Evolutionary conservation across 2,329 filamentous ascomycete species (phyloP), one percentile per base, ranked within the genome.

Genomic region (Epichloe coenophiala): DNA sequence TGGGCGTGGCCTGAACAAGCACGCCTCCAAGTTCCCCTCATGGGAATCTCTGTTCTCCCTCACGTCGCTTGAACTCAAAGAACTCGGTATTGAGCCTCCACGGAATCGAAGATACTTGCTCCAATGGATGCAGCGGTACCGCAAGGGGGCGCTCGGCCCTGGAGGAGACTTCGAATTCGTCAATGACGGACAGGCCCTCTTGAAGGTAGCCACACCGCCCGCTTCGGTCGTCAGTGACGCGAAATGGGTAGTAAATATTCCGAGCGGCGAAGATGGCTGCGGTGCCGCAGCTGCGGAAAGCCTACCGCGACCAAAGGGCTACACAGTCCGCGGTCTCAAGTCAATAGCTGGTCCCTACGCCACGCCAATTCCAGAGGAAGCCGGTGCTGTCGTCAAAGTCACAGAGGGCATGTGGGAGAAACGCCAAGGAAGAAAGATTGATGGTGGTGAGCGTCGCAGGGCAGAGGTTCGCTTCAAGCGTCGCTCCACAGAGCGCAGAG

Each of bases 381-480:
- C 72, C 40, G 81, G 80, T 8, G 86, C 83, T 11, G 73, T 75
- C 48, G 75, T 97, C 58, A 74, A 75, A 55, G 76, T 87, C 21
- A 80, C 83, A 51, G 90, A 96, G 66, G 89, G 91, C 9, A 84
- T 97, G 73, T 97, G 91, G 93, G 91, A 97, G 72, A 76, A 89
- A 61, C 83, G 78, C 64, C 78, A 83, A 60, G 91, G 93, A 31
- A 81, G 81, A 62, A 97, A 97, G 82, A 83, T 98, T 58, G 90
- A 97, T 68, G 93, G 93, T 63, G 93, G 93, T 75, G 93, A 98
- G 75, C 83, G 93, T 66, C 80, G 93, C 68, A 82, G 79, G 66
- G 86, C 85, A 15, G 84, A 95, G 71, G 83, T 96, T 48, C 77
- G 87, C 60, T 88, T 90, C 60, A 95, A 95, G 82, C 84, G 81